Evolutionary conservation across 179 eudicot genomes (phyloP).

Genomic region (Beta lomatogona): DNA sequence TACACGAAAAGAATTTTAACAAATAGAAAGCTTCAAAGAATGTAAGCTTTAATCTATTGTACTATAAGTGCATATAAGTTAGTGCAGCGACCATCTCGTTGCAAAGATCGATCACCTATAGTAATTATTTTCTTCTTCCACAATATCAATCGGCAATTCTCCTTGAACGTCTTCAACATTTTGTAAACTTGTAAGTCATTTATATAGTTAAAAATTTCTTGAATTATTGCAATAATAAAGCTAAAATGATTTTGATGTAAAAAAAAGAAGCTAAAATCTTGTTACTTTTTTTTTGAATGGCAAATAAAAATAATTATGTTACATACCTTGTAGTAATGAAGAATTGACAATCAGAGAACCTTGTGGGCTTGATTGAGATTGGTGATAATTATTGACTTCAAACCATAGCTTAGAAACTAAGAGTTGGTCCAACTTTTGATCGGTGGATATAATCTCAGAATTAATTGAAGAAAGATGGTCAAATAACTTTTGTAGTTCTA

Average conservation of each 20-base stretch:
- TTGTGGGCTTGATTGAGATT: background rate
- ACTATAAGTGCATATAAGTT: no score
- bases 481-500: background rate
- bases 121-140: no score
- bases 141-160: background rate
- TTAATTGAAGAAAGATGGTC: conserved; percentile 12
- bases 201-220: no score
- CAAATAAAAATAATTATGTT: background rate
- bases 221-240: background rate
- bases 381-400: background rate
- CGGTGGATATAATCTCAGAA: conserved; percentile 1
- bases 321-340: background rate
- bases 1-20: no score
- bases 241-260: background rate
- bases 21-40: no score
- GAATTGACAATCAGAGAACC: background rate
- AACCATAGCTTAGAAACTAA: conserved; percentile 14
- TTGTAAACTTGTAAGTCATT: background rate
- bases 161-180: background rate
- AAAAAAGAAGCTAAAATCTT: background rate
- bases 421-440: conserved; percentile 23
- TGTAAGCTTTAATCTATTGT: no score
- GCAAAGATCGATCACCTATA: no score
- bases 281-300: background rate
- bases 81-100: no score